These are phyloP conservation scores for Jackrogersella multiformis DNA, from an alignment of 495 filamentous ascomycete species.

Conservation along the genomic window DNA sequence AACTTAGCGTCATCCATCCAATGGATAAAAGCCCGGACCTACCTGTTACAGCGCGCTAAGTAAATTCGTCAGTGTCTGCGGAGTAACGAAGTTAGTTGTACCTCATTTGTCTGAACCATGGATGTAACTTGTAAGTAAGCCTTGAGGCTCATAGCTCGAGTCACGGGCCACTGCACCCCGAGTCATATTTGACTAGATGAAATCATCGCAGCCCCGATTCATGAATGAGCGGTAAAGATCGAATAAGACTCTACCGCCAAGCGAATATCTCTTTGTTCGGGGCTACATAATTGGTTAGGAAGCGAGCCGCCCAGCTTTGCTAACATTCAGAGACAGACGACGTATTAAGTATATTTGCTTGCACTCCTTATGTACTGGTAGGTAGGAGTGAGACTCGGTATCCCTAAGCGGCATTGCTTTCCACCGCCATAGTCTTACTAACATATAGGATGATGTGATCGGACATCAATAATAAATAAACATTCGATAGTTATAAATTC, in stretches of 20 bases:
- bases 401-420: constrained; percentile 27
- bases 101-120: constrained; percentile 8
- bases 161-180: constrained; percentile 18
- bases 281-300: constrained; percentile 21
- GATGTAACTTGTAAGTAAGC: constrained; percentile 7
- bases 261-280: constrained; percentile 3
- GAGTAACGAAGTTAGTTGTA: not conserved
- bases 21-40: not conserved
- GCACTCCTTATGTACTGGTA: not conserved
- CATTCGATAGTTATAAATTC: constrained; percentile 10
- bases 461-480: constrained; percentile 12
- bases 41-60: not conserved
- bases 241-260: constrained; percentile 29
- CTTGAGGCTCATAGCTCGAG: constrained; percentile 28
- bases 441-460: constrained; percentile 21
- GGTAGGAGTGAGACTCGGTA: constrained; percentile 31
- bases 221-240: constrained; percentile 17
- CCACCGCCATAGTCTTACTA: constrained; percentile 22
- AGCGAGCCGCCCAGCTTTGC: constrained; percentile 18
- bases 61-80: not conserved
- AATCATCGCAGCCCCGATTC: constrained; percentile 5
- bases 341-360: constrained; percentile 10
- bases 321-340: constrained; percentile 1
- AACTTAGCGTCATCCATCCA: not conserved
- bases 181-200: constrained; percentile 23